Base-by-base conservation (phyloP, 2,329 filamentous ascomycete species). In the Pseudohalonectria lignicola region DNA sequence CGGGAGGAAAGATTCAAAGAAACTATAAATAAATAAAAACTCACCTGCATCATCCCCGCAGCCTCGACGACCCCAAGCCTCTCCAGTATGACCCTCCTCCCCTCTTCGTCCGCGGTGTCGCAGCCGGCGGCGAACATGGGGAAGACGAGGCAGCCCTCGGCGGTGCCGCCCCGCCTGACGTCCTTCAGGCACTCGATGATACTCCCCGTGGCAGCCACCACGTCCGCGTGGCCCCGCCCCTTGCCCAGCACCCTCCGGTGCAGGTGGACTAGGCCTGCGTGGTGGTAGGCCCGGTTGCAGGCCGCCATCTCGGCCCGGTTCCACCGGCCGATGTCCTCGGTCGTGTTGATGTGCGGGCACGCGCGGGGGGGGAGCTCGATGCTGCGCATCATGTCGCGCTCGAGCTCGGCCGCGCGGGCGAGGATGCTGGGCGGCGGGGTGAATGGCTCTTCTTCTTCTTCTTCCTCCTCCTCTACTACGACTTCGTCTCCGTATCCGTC, bases 61-160 rank as follows among this genome's bases (percentile, higher is more conserved):
- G 70, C 74, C 59, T 90, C 83, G 2, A 86, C 73, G 15, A 69
- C 69, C 52, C 67, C 65, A 51, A 92, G 66, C 34, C 84, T 66
- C 46, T 76, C 71, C 49, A 84, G 61, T 28, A 90, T 74, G 49
- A 74, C 67, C 18, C 61, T 60, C 36, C 77, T 66, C 47, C 81
- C 72, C 3, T 57, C 58, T 25, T 63, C 50, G 35, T 77, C 70
- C 39, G 62, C 61, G 1, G 78, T 76, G 54, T 92, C 82, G 46
- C 83, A 88, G 0, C 85, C 86, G 1, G 85, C 85, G 1, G 82
- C 84, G 56, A 92, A 92, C 60, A 92, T 77, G 0, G 86, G 85
- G 46, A 92, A 88, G 29, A 92, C 56, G 15, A 85, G 61, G 49
- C 82, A 86, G 8, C 76, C 78, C 56, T 90, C 85, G 0, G 83